A percentile compares a stretch with the other conserved stretches of the same genome.
Evolutionary conservation across 2,329 filamentous ascomycete species (phyloP).

Genomic region (Magnaporthiopsis poae): DNA sequence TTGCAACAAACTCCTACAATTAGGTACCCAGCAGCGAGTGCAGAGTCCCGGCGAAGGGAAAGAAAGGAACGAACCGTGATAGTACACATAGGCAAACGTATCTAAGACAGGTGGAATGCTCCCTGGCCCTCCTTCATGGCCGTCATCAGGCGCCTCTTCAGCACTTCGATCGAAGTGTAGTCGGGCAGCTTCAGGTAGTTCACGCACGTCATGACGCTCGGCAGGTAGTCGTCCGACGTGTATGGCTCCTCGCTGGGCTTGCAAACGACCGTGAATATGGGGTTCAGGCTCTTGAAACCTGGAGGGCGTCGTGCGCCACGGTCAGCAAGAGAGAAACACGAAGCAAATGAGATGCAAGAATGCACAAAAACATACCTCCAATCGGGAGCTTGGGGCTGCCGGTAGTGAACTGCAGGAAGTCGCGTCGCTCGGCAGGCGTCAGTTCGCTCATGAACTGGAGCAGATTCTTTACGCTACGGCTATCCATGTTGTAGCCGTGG

Average conservation of each 20-base stretch:
- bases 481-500: conserved; percentile 97
- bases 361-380: conserved; percentile 57
- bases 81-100: background rate
- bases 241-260: conserved; percentile 95
- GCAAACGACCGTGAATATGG: conserved; percentile 98
- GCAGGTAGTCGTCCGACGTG: conserved; percentile 92
- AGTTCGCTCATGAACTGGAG: conserved; percentile 92
- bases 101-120: conserved; percentile 85
- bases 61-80: background rate
- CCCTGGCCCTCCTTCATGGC: conserved; percentile 94
- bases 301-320: conserved; percentile 6
- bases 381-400: conserved; percentile 97
- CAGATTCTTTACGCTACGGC: conserved; percentile 85
- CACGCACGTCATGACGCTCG: conserved; percentile 98
- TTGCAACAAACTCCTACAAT: background rate
- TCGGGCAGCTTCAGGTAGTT: conserved; percentile 98
- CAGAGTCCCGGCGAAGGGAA: background rate
- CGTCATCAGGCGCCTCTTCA: conserved; percentile 68
- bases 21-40: background rate
- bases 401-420: conserved; percentile 95
- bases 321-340: conserved; percentile 22
- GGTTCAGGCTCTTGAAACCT: conserved; percentile 95
- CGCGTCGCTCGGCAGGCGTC: conserved; percentile 61
- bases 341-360: background rate
- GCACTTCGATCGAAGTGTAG: conserved; percentile 68